phyloP scores from a whole-genome alignment of 192 early-diverging fungal genomes.

The Coemansia sp. region DNA sequence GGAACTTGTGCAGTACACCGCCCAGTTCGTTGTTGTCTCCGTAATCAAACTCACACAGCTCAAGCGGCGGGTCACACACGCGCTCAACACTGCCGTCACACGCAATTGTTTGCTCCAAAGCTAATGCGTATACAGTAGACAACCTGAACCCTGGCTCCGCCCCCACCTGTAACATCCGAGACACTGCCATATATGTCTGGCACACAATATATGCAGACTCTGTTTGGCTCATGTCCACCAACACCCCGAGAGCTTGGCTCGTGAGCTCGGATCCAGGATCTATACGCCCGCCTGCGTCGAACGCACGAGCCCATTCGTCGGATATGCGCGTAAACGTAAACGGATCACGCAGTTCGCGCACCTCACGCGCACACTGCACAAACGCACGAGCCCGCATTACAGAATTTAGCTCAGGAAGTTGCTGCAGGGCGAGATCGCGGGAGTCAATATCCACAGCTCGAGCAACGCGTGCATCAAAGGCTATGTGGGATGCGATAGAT shows the following conservation, averaged over 20 bases:
- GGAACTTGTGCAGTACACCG: slow-evolving; percentile 5
- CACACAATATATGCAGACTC: slow-evolving; percentile 32
- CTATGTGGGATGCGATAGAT: slow-evolving; percentile 1
- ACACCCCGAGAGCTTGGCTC: not conserved
- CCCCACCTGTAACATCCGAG: slow-evolving; percentile 3
- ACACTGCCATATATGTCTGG: slow-evolving; percentile 14
- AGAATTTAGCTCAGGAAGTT: not conserved
- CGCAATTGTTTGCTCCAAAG: not conserved
- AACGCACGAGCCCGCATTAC: slow-evolving; percentile 8
- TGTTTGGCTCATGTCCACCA: slow-evolving; percentile 15
- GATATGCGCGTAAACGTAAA: slow-evolving; percentile 29
- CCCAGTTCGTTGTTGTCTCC: slow-evolving; percentile 26
- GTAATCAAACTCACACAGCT: slow-evolving; percentile 24
- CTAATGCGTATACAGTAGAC: slow-evolving; percentile 11
- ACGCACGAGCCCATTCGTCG: slow-evolving; percentile 5
- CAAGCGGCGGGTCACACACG: slow-evolving; percentile 21
- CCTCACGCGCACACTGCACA: slow-evolving; percentile 7
- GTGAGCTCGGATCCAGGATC: not conserved
- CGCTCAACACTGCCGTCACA: not conserved
- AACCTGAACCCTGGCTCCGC: slow-evolving; percentile 1
- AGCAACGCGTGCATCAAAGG: slow-evolving; percentile 13
- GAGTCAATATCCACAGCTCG: slow-evolving; percentile 1
- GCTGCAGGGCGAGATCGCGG: slow-evolving; percentile 7
- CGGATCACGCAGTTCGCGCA: slow-evolving; percentile 25
- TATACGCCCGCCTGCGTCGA: slow-evolving; percentile 4